These are phyloP conservation scores for Pythium rhizo-oryzae DNA, from an alignment of 352 stramenopile species.

Conservation along the genomic window DNA sequence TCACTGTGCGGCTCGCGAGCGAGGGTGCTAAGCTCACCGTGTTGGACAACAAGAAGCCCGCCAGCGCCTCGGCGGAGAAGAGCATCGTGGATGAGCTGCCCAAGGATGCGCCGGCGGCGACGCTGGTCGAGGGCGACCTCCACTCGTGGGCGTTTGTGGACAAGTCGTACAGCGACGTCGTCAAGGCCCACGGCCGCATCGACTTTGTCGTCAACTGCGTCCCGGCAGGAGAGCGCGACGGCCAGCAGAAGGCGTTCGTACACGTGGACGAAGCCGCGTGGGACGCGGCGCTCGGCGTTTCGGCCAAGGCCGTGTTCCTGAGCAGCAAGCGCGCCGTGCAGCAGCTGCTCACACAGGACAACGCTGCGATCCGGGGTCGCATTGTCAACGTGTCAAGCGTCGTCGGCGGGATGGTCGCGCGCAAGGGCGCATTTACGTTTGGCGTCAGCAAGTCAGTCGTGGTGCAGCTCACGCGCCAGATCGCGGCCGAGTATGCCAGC, in stretches of 20 bases:
- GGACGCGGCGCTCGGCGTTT: slow-evolving; percentile 64
- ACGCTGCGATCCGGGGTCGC: slow-evolving; percentile 49
- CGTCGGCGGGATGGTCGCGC: slow-evolving; percentile 57
- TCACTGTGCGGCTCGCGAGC: slow-evolving; percentile 60
- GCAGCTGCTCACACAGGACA: slow-evolving; percentile 67
- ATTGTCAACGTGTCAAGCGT: slow-evolving; percentile 72
- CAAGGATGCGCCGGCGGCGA: slow-evolving; percentile 29
- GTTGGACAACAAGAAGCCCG: slow-evolving; percentile 35
- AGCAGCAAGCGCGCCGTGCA: slow-evolving; percentile 70
- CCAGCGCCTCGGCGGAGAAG: slow-evolving; percentile 31
- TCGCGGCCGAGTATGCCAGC: slow-evolving; percentile 60
- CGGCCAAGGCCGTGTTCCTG: slow-evolving; percentile 64
- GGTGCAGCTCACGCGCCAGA: slow-evolving; percentile 68
- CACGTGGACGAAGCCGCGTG: slow-evolving; percentile 49
- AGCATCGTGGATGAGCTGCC: slow-evolving; percentile 47
- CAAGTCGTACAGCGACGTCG: slow-evolving; percentile 40
- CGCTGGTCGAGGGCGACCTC: slow-evolving; percentile 51
- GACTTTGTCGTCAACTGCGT: slow-evolving; percentile 82
- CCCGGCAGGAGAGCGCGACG: slow-evolving; percentile 32
- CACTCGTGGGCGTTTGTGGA: slow-evolving; percentile 59
- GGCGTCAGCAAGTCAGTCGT: slow-evolving; percentile 64
- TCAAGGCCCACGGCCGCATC: slow-evolving; percentile 53
- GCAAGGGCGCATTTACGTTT: slow-evolving; percentile 64
- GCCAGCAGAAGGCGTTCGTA: slow-evolving; percentile 41
- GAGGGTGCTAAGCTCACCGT: slow-evolving; percentile 63